Percentiles rank a stretch among this genome's conserved stretches.
Evolutionary conservation across 495 filamentous ascomycete species (phyloP).

Genomic region (Penicillium longicatenatum): DNA sequence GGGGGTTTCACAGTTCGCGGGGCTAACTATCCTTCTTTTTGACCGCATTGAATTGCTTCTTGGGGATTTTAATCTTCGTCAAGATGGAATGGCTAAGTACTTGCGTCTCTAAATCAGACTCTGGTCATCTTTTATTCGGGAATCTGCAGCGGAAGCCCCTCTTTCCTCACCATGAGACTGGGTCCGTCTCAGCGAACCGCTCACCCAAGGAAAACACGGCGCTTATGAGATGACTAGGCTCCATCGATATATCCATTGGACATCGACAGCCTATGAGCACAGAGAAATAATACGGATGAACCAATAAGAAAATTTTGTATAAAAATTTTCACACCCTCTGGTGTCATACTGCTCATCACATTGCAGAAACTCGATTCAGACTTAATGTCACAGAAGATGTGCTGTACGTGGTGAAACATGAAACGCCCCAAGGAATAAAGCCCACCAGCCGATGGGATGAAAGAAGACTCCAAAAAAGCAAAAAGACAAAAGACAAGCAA

Average conservation of each 20-base stretch:
- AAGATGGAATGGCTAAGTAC: neutral
- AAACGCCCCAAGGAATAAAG: slow-evolving; percentile 23
- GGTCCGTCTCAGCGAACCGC: slow-evolving; percentile 34
- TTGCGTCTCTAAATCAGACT: slow-evolving; percentile 1
- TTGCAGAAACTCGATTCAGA: slow-evolving; percentile 38
- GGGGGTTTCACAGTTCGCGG: slow-evolving; percentile 6
- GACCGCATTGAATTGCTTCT: neutral
- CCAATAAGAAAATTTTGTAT: slow-evolving; percentile 20
- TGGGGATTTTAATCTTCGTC: neutral
- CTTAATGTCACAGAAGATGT: slow-evolving; percentile 34
- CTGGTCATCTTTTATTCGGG: slow-evolving; percentile 8
- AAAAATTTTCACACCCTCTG: slow-evolving; percentile 24
- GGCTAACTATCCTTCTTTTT: slow-evolving; percentile 2
- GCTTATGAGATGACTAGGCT: slow-evolving; percentile 43
- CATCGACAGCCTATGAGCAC: slow-evolving; percentile 26
- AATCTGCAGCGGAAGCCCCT: slow-evolving; percentile 15
- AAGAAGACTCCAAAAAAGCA: slow-evolving; percentile 23
- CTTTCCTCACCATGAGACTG: slow-evolving; percentile 23
- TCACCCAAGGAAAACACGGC: slow-evolving; percentile 30
- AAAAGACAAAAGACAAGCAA: slow-evolving; percentile 3
- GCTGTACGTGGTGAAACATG: slow-evolving; percentile 35
- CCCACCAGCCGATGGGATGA: slow-evolving; percentile 21
- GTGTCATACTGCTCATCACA: slow-evolving; percentile 24
- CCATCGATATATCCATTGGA: slow-evolving; percentile 34
- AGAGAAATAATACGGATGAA: slow-evolving; percentile 13